phyloP scores from a whole-genome alignment of 768 basidiomycete species.

The Trametes cinnabarina region DNA sequence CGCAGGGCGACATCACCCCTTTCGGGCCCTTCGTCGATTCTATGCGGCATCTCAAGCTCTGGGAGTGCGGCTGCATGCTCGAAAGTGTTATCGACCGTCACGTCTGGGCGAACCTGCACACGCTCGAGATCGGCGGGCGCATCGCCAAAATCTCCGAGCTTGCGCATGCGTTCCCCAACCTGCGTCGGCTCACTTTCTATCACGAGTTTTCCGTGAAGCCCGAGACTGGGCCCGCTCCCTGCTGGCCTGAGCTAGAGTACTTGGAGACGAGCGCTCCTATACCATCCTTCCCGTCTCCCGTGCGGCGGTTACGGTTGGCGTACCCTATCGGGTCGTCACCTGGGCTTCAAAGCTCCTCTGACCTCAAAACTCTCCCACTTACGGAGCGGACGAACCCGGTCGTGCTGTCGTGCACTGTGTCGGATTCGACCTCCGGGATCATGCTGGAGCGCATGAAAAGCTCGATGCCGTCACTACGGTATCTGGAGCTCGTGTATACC shows the following conservation, averaged over 20 bases:
- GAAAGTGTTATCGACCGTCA: constrained; percentile 17
- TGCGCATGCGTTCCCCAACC: constrained; percentile 20
- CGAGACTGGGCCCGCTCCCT: constrained; percentile 13
- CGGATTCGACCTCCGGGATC: background rate
- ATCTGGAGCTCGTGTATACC: constrained; percentile 19
- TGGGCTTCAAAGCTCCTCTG: background rate
- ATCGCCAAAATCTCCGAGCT: constrained; percentile 18
- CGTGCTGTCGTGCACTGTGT: constrained; percentile 18
- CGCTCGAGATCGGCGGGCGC: constrained; percentile 22
- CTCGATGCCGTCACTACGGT: constrained; percentile 18
- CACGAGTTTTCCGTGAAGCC: constrained; percentile 21
- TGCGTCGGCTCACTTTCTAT: constrained; percentile 20
- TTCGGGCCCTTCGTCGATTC: constrained; percentile 16
- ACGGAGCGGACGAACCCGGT: constrained; percentile 17
- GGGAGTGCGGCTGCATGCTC: constrained; percentile 24
- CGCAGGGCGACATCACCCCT: constrained; percentile 19
- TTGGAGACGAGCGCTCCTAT: constrained; percentile 21
- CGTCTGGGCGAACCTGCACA: constrained; percentile 19
- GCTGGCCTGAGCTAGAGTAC: constrained; percentile 21
- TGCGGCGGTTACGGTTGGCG: constrained; percentile 17
- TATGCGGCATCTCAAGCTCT: constrained; percentile 17
- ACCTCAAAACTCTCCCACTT: constrained; percentile 16
- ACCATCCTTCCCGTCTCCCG: constrained; percentile 16
- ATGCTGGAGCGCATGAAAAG: constrained; percentile 18
- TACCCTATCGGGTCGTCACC: constrained; percentile 12